Evolutionary conservation across 306 rosid species (phyloP).

Genomic region (Quercus dentata): DNA sequence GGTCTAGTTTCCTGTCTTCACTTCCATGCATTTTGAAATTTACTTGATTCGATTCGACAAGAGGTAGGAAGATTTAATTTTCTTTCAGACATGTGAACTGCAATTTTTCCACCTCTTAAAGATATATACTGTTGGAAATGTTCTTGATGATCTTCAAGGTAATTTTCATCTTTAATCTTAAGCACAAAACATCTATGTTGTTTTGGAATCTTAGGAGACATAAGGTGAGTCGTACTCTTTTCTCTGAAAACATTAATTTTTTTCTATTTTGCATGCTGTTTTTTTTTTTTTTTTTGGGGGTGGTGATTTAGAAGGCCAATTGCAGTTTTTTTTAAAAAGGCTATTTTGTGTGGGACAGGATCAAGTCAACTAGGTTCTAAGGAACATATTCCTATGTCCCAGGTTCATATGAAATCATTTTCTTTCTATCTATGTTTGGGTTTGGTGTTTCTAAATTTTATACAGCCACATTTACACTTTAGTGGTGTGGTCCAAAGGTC

Average conservation of each 20-base stretch:
- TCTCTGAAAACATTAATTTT: too few species aligned
- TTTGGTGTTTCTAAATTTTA: background rate
- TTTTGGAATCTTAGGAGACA: too few species aligned
- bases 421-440: background rate
- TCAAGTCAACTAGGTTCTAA: too few species aligned
- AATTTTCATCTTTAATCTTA: slow-evolving; percentile 22
- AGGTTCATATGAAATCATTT: too few species aligned
- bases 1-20: background rate
- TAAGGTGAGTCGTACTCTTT: too few species aligned
- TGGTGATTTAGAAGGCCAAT: too few species aligned
- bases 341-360: too few species aligned
- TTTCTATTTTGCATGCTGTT: too few species aligned
- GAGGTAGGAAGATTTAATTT: background rate
- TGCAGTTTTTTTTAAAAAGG: too few species aligned
- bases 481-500: background rate
- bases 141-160: slow-evolving; percentile 81
- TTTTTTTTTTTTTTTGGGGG: too few species aligned
- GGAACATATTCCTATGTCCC: too few species aligned
- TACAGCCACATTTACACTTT: background rate
- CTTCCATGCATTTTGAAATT: background rate
- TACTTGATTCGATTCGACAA: background rate
- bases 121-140: slow-evolving; percentile 71
- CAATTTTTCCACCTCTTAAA: slow-evolving; percentile 84
- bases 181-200: background rate
- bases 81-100: slow-evolving; percentile 72